A percentile compares a stretch with the other conserved stretches of the same genome.
These are phyloP conservation scores for Coniosporium tulheliwenetii DNA, from an alignment of 2,329 filamentous ascomycete species.

Conservation along the genomic window DNA sequence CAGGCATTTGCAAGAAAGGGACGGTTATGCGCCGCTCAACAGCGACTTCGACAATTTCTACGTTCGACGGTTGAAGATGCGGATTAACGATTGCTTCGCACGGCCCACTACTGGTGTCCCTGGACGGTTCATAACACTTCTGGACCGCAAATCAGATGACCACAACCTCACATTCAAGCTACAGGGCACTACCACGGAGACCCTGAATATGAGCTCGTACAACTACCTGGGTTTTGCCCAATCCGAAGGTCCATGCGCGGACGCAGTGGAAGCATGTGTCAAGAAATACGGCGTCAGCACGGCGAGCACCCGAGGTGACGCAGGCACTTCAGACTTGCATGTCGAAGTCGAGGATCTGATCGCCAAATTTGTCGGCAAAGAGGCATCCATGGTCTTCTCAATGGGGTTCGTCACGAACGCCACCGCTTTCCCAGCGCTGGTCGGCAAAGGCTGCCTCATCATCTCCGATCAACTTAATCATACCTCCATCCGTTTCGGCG, in stretches of 20 bases:
- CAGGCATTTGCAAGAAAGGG: slow-evolving; percentile 61
- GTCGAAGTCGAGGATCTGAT: slow-evolving; percentile 81
- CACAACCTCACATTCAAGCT: slow-evolving; percentile 83
- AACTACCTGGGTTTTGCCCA: slow-evolving; percentile 98
- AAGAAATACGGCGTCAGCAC: slow-evolving; percentile 73
- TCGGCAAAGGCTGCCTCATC: slow-evolving; percentile 83
- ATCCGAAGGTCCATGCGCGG: slow-evolving; percentile 90
- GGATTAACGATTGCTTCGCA: slow-evolving; percentile 94
- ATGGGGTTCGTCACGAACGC: slow-evolving; percentile 98
- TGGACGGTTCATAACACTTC: slow-evolving; percentile 79
- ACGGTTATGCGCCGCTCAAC: slow-evolving; percentile 90
- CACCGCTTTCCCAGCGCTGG: slow-evolving; percentile 78
- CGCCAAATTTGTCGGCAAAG: slow-evolving; percentile 85
- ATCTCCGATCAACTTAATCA: slow-evolving; percentile 97
- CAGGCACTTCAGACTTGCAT: slow-evolving; percentile 75
- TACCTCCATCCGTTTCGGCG: slow-evolving; percentile 89
- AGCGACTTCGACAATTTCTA: slow-evolving; percentile 99
- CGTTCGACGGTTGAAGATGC: slow-evolving; percentile 76
- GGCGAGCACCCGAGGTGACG: slow-evolving; percentile 67
- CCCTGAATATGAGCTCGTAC: slow-evolving; percentile 97
- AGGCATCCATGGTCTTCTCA: slow-evolving; percentile 89
- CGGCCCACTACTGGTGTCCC: slow-evolving; percentile 86
- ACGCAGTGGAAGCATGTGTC: slow-evolving; percentile 74
- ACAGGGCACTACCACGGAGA: slow-evolving; percentile 83
- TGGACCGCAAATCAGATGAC: slow-evolving; percentile 82